Evolutionary conservation across 2,329 filamentous ascomycete genomes (phyloP).

Genomic region (Fusarium sororula): DNA sequence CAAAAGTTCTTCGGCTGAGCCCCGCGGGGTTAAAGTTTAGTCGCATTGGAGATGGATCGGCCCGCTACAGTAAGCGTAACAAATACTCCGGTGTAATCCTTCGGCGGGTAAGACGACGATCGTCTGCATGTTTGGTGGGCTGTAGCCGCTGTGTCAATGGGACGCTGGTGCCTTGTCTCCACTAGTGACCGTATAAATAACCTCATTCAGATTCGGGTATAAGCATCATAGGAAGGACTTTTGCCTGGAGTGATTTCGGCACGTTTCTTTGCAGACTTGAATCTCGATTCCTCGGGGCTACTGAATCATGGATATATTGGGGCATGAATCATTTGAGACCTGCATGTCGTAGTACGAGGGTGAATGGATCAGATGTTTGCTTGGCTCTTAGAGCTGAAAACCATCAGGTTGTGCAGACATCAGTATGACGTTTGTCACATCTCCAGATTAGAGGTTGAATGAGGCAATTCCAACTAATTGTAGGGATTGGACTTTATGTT

Average conservation of each 20-base stretch:
- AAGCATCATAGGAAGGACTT: neutral
- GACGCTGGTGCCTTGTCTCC: neutral
- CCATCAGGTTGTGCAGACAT: neutral
- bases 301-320: accelerated
- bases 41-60: neutral
- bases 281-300: neutral
- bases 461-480: accelerated
- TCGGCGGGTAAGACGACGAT: neutral
- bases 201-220: neutral
- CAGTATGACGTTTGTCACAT: neutral
- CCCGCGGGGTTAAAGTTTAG: neutral
- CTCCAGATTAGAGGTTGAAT: accelerated
- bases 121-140: accelerated
- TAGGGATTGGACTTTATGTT: accelerated
- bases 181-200: neutral
- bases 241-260: accelerated
- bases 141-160: neutral
- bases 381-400: neutral
- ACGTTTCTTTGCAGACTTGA: neutral
- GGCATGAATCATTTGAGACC: neutral
- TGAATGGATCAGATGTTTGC: neutral
- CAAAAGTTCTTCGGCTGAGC: neutral
- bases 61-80: neutral
- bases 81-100: neutral
- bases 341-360: accelerated